phyloP scores from a whole-genome alignment of 148 eudicot species.

The Camellia lanceoleosa region DNA sequence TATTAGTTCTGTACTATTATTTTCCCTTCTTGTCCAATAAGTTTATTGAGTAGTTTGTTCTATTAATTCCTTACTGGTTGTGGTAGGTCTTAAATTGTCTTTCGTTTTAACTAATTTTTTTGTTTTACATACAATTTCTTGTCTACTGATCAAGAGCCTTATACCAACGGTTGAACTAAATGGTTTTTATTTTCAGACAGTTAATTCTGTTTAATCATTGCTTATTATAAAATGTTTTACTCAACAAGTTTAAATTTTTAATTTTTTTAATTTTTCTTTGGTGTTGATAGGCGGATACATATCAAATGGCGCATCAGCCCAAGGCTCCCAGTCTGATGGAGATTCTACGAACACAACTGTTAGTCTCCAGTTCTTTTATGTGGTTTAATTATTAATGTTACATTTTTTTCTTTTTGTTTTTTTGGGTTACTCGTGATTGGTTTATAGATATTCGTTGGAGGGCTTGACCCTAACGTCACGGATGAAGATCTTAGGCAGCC shows the following conservation, averaged over 20 bases:
- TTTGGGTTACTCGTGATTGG: conserved; percentile 10
- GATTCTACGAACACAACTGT: conserved; percentile 91
- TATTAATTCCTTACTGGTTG: background rate
- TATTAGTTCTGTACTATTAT: background rate
- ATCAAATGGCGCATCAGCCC: conserved; percentile 59
- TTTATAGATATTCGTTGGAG: conserved; percentile 92
- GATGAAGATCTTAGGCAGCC: conserved; percentile 94
- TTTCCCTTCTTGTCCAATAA: background rate
- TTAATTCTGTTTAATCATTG: background rate
- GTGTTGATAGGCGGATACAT: conserved; percentile 60
- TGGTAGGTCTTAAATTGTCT: background rate
- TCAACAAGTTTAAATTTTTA: background rate
- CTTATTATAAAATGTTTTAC: background rate
- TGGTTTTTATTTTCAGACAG: background rate
- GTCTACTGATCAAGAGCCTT: background rate
- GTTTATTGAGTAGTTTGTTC: conserved; percentile 3
- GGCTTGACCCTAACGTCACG: conserved; percentile 82
- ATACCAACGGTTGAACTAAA: no score
- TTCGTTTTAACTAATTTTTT: background rate
- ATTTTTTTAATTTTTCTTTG: conserved; percentile 9
- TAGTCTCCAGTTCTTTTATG: conserved; percentile 24
- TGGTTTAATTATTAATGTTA: background rate
- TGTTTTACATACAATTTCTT: background rate
- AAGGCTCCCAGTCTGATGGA: conserved; percentile 78
- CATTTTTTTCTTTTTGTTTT: background rate